A percentile compares a stretch with the other conserved stretches of the same genome.
Evolutionary conservation across 2,329 filamentous ascomycete species (phyloP).

Genomic region (Rutstroemia sp.): DNA sequence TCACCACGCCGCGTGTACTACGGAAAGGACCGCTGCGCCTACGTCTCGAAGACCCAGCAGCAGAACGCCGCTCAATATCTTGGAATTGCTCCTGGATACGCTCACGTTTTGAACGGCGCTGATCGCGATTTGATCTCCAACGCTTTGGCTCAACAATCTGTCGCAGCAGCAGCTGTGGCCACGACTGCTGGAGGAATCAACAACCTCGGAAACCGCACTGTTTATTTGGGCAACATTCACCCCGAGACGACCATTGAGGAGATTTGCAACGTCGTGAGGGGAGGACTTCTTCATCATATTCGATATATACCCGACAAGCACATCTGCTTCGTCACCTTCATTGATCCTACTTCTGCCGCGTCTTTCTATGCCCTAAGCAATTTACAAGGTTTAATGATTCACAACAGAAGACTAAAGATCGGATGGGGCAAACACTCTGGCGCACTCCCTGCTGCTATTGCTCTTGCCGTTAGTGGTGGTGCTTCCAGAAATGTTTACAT

Average conservation of each 20-base stretch:
- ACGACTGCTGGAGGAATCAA: constrained; percentile 95
- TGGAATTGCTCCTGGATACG: constrained; percentile 92
- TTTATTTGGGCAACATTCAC: constrained; percentile 97
- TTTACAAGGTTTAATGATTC: constrained; percentile 96
- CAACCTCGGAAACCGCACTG: constrained; percentile 94
- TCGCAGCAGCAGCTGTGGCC: constrained; percentile 91
- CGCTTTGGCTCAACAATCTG: constrained; percentile 92
- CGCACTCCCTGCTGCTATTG: constrained; percentile 89
- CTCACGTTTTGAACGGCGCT: constrained; percentile 90
- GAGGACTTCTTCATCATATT: constrained; percentile 92
- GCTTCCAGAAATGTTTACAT: constrained; percentile 98
- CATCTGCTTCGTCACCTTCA: constrained; percentile 99
- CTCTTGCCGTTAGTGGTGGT: constrained; percentile 89
- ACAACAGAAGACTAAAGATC: constrained; percentile 95
- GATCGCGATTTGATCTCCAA: constrained; percentile 96
- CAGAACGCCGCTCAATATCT: constrained; percentile 98
- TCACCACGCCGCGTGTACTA: constrained; percentile 94
- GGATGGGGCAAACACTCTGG: constrained; percentile 99
- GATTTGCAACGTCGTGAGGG: constrained; percentile 97
- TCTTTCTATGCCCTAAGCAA: constrained; percentile 98
- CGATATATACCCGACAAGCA: constrained; percentile 99
- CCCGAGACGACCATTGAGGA: constrained; percentile 98
- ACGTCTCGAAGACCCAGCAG: constrained; percentile 98
- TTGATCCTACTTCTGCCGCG: constrained; percentile 93
- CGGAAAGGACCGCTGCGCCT: constrained; percentile 95